A percentile compares a stretch with the other conserved stretches of the same genome.
Evolutionary conservation across 805 yeast species (phyloP).

Genomic region (Zygoascus flipseniorum): DNA sequence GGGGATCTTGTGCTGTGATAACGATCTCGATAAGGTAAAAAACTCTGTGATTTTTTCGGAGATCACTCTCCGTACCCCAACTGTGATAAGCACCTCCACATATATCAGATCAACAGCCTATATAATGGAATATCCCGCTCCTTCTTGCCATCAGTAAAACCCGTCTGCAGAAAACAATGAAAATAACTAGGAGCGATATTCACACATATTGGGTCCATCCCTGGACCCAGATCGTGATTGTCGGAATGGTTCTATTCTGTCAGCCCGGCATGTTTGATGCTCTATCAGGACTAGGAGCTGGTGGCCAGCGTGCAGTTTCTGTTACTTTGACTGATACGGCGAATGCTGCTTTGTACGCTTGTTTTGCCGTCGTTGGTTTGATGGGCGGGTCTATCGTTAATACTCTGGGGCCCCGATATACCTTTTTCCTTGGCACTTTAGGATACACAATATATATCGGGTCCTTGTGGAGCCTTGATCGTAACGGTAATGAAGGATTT

Average conservation of each 20-base stretch:
- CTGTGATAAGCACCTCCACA: neutral
- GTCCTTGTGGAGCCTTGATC: constrained; percentile 38
- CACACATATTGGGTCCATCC: constrained; percentile 8
- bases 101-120: neutral
- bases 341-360: constrained; percentile 23
- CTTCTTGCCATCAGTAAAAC: neutral
- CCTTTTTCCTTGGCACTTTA: constrained; percentile 40
- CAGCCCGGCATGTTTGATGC: constrained; percentile 27
- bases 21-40: neutral
- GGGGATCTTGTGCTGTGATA: neutral
- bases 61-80: neutral
- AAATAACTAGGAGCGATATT: neutral
- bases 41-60: neutral
- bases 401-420: constrained; percentile 12
- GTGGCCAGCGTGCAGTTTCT: constrained; percentile 21
- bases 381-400: constrained; percentile 26
- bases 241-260: constrained; percentile 13
- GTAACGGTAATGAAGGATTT: constrained; percentile 39
- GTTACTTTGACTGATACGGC: constrained; percentile 22
- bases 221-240: constrained; percentile 10
- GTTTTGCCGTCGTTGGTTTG: constrained; percentile 21
- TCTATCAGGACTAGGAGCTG: constrained; percentile 24
- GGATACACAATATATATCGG: constrained; percentile 45
- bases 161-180: neutral
- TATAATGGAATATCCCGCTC: neutral